Conservation (phyloP, 768 basidiomycete genomes). For the Dioszegia crocea region DNA sequence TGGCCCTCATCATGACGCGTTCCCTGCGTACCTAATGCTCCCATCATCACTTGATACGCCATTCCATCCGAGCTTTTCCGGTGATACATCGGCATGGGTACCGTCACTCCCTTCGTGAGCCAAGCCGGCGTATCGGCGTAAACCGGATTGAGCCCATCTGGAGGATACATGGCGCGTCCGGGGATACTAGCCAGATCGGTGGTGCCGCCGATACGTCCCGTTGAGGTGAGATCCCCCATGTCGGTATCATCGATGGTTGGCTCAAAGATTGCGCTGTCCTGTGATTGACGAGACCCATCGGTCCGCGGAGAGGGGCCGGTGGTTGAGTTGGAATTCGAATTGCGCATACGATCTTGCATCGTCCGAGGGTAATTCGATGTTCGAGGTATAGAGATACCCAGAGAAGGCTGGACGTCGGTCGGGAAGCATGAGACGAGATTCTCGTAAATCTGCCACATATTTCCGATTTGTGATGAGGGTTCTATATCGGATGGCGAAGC, state of each 20-base stretch:
- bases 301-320: neutral
- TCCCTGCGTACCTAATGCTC: conserved; percentile 16
- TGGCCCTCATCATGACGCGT: conserved; percentile 10
- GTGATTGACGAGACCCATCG: neutral
- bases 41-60: conserved; percentile 34
- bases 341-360: too few relatives aligned
- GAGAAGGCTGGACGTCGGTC: neutral
- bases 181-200: neutral
- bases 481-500: neutral
- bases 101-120: conserved; percentile 28
- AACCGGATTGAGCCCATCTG: conserved; percentile 24
- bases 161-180: conserved; percentile 27
- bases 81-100: conserved; percentile 31
- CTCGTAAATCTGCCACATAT: neutral
- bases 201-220: neutral
- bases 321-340: too few relatives aligned
- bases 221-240: too few relatives aligned
- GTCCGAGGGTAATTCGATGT: too few relatives aligned
- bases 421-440: neutral
- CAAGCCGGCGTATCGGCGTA: conserved; percentile 35
- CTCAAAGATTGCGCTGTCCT: neutral
- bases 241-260: too few relatives aligned
- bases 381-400: neutral
- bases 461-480: neutral
- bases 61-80: conserved; percentile 35